phyloP scores from a whole-genome alignment of 805 yeast species.

The Wickerhamiella occidentalis region DNA sequence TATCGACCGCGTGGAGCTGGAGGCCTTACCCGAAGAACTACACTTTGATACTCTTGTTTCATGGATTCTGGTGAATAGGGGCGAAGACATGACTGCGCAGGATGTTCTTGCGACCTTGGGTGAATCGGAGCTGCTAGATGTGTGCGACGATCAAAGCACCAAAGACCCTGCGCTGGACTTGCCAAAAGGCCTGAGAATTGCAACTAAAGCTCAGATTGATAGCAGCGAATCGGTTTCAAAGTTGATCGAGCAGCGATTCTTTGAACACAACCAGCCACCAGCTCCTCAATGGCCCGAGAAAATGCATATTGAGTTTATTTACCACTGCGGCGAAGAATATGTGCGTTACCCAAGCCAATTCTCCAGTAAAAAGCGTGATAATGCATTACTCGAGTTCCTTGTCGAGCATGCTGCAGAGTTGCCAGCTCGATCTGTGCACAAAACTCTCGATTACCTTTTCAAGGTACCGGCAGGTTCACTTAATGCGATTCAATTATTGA shows the following conservation, averaged over 20 bases:
- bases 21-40: slow-evolving; percentile 7
- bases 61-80: not conserved
- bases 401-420: not conserved
- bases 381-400: not conserved
- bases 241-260: not conserved
- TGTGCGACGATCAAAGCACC: not conserved
- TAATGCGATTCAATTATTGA: not conserved
- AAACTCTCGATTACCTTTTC: not conserved
- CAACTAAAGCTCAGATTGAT: not conserved
- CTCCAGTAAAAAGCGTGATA: not conserved
- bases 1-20: not conserved
- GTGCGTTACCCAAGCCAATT: not conserved
- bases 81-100: not conserved
- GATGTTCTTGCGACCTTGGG: not conserved
- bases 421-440: not conserved
- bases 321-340: not conserved
- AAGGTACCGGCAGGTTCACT: not conserved
- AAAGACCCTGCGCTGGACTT: not conserved
- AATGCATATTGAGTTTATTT: not conserved
- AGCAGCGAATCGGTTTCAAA: not conserved
- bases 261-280: not conserved
- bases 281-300: not conserved
- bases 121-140: not conserved
- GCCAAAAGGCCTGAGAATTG: not conserved
- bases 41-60: not conserved